Conservation (phyloP, 2,329 filamentous ascomycete species). For the Aspergillus quadricinctus region DNA sequence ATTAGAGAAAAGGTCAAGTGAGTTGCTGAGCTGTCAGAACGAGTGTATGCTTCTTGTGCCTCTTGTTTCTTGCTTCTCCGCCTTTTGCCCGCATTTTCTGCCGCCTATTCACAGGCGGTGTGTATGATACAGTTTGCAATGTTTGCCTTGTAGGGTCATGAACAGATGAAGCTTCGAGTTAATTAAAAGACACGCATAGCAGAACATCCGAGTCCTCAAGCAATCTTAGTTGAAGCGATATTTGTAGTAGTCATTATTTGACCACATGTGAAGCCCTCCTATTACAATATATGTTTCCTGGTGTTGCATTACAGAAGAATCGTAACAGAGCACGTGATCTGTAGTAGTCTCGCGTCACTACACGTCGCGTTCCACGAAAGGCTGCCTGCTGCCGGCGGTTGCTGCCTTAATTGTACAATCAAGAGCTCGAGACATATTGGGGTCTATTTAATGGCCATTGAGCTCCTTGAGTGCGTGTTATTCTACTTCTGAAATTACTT, state of each 20-base stretch:
- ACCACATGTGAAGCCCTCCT: background rate
- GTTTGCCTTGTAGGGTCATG: background rate
- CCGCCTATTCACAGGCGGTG: conserved; percentile 20
- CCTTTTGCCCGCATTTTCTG: conserved; percentile 22
- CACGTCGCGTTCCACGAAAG: conserved; percentile 14
- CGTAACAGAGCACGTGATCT: conserved; percentile 11
- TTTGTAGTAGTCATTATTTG: too few relatives aligned
- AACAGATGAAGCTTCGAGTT: too few relatives aligned
- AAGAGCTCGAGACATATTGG: background rate
- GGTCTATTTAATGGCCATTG: background rate
- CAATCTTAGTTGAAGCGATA: too few relatives aligned
- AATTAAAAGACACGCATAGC: background rate
- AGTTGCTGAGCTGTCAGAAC: background rate
- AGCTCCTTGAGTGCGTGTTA: background rate
- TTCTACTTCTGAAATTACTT: background rate
- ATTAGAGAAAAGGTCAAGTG: background rate
- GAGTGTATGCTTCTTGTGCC: background rate
- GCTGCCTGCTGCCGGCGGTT: conserved; percentile 4
- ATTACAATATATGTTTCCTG: background rate
- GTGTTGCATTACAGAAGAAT: background rate
- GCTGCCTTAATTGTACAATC: conserved; percentile 5
- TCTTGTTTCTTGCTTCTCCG: conserved; percentile 9
- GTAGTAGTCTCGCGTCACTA: conserved; percentile 18
- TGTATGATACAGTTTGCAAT: background rate
- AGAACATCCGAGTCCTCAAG: too few relatives aligned